Percentiles rank a stretch among this genome's conserved stretches.
phyloP scores from a whole-genome alignment of 768 basidiomycete genomes.

The Suillus subalutaceus region DNA sequence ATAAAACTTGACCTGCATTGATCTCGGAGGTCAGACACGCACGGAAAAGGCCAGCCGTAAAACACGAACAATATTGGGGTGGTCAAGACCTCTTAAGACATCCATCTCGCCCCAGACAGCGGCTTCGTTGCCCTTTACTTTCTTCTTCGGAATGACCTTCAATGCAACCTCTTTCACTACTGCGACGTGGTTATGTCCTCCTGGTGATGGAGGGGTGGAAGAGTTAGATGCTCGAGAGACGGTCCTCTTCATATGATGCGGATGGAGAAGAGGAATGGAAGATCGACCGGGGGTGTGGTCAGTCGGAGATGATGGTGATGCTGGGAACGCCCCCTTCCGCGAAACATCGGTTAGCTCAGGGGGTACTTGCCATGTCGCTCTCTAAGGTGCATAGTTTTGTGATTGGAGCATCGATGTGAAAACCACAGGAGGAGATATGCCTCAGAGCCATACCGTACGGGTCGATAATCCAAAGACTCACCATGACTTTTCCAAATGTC shows the following conservation, averaged over 20 bases:
- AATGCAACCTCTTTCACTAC: slow-evolving; percentile 76
- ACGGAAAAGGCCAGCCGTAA: background rate
- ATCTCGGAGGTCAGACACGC: background rate
- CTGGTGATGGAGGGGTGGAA: slow-evolving; percentile 25
- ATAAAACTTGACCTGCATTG: slow-evolving; percentile 83
- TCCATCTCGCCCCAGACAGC: slow-evolving; percentile 95
- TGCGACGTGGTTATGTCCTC: slow-evolving; percentile 25
- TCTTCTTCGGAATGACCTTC: slow-evolving; percentile 95
- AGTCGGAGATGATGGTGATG: slow-evolving; percentile 24
- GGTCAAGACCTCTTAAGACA: slow-evolving; percentile 85
- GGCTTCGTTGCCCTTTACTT: slow-evolving; percentile 88
- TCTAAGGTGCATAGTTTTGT: slow-evolving; percentile 38
- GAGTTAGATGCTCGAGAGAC: slow-evolving; percentile 23
- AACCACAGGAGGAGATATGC: background rate
- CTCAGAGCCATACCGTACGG: background rate
- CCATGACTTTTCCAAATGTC: slow-evolving; percentile 90
- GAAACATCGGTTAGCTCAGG: slow-evolving; percentile 58
- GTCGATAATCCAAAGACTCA: slow-evolving; percentile 37
- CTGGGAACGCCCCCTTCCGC: slow-evolving; percentile 57
- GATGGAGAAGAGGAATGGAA: slow-evolving; percentile 33
- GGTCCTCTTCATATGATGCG: slow-evolving; percentile 29
- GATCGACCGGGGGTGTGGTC: slow-evolving; percentile 25
- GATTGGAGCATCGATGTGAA: background rate
- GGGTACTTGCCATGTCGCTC: slow-evolving; percentile 80
- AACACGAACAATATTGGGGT: slow-evolving; percentile 81